Evolutionary conservation across 495 filamentous ascomycete genomes (phyloP).

Genomic region (Delitschia confertaspora): DNA sequence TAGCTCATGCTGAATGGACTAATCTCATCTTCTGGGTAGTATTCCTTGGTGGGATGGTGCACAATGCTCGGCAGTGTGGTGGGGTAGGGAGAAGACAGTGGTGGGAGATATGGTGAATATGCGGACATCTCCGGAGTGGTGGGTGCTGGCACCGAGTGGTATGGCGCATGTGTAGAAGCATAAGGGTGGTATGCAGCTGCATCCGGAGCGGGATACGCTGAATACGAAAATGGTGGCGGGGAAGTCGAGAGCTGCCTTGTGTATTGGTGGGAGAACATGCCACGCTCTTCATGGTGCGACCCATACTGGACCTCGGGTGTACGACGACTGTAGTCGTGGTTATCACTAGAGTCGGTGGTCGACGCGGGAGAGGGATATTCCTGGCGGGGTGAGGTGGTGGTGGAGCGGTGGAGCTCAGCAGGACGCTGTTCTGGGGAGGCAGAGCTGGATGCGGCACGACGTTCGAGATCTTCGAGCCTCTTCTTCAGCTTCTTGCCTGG

Average conservation of each 20-base stretch:
- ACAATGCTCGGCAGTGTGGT: constrained; percentile 60
- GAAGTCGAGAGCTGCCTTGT: constrained; percentile 61
- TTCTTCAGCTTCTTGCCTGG: constrained; percentile 98
- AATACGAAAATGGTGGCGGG: constrained; percentile 64
- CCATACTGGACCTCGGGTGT: constrained; percentile 31
- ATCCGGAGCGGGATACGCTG: constrained; percentile 58
- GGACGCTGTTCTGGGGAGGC: constrained; percentile 56
- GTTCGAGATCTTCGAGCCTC: constrained; percentile 90
- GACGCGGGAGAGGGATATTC: constrained; percentile 43
- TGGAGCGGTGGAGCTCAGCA: constrained; percentile 42
- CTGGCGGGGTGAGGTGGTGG: constrained; percentile 43
- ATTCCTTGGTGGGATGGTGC: constrained; percentile 55
- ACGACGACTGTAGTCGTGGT: constrained; percentile 23
- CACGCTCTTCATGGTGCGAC: constrained; percentile 35
- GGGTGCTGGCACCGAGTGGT: constrained; percentile 51
- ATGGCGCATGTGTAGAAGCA: constrained; percentile 47
- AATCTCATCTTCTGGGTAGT: constrained; percentile 56
- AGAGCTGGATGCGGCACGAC: constrained; percentile 77
- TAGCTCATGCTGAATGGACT: constrained; percentile 71
- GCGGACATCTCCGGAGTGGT: constrained; percentile 46
- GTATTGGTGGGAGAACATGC: constrained; percentile 59
- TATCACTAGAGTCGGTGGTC: constrained; percentile 30
- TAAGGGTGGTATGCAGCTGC: constrained; percentile 56
- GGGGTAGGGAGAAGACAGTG: constrained; percentile 46
- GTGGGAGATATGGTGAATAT: constrained; percentile 56